These are phyloP conservation scores for Mytilinidion resinicola DNA, from an alignment of 495 filamentous ascomycete species.

Conservation along the genomic window DNA sequence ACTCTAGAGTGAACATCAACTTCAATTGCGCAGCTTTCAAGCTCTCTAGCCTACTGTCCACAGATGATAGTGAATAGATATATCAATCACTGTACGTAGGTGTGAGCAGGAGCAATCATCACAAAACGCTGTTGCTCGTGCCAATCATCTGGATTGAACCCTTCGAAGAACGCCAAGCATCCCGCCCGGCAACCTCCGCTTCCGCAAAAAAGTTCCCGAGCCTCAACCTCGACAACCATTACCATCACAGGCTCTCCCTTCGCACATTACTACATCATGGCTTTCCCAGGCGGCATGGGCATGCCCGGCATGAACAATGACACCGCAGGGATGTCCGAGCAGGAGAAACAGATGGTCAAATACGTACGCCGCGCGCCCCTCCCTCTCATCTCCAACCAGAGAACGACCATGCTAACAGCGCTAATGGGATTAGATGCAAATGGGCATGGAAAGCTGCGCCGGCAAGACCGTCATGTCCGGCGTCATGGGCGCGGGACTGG, in stretches of 20 bases:
- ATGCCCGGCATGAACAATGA: conserved; percentile 11
- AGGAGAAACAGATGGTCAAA: conserved; percentile 28
- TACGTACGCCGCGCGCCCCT: conserved; percentile 6
- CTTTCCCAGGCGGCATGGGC: conserved; percentile 15
- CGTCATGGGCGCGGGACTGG: conserved; percentile 27
- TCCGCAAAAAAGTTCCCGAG: not conserved
- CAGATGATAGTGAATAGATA: too few species aligned
- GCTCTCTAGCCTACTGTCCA: too few species aligned
- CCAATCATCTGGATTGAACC: too few species aligned
- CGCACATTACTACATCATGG: conserved; percentile 7
- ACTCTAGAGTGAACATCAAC: too few species aligned
- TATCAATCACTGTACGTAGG: too few species aligned
- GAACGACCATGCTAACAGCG: not conserved
- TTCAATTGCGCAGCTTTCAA: too few species aligned
- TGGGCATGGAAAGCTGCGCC: conserved; percentile 24
- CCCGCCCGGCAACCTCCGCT: not conserved
- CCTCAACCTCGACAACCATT: not conserved
- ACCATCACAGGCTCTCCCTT: not conserved
- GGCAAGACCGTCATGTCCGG: conserved; percentile 29
- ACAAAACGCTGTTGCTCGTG: too few species aligned
- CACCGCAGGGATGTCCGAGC: conserved; percentile 23
- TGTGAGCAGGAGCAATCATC: too few species aligned
- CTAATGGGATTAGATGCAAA: conserved; percentile 17
- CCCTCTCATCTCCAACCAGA: not conserved
- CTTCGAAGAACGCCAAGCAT: too few species aligned